Evolutionary conservation across 306 rosid species (phyloP).

Genomic region (Ochetophila trinervis): DNA sequence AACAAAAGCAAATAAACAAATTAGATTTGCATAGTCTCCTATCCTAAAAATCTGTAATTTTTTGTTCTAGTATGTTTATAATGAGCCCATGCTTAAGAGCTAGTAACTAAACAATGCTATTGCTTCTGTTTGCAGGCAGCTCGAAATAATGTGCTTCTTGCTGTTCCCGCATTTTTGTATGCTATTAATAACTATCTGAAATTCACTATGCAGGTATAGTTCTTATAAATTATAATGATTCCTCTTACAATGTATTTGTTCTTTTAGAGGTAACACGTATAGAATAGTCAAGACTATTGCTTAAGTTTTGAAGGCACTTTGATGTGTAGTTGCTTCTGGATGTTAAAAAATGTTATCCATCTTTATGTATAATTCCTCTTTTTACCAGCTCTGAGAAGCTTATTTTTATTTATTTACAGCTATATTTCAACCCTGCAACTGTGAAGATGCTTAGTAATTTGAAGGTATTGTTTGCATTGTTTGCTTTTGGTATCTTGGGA

Average conservation of each 20-base stretch:
- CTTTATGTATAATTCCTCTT: neutral
- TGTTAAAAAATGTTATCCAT: constrained; percentile 9
- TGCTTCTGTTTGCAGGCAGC: constrained; percentile 63
- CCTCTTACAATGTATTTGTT: neutral
- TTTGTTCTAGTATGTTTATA: too few relatives aligned
- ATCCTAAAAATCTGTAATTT: too few relatives aligned
- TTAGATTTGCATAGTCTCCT: too few relatives aligned
- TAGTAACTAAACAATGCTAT: constrained; percentile 15
- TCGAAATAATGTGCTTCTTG: constrained; percentile 86
- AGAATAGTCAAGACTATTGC: neutral
- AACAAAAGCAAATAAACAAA: too few relatives aligned
- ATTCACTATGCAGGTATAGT: constrained; percentile 84
- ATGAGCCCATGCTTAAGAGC: neutral
- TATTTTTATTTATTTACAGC: constrained; percentile 46
- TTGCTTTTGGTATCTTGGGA: constrained; percentile 16
- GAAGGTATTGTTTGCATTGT: constrained; percentile 54
- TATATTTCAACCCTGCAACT: constrained; percentile 89
- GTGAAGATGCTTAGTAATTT: constrained; percentile 97
- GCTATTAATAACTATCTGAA: constrained; percentile 90
- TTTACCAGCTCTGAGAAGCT: constrained; percentile 5
- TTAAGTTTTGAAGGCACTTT: constrained; percentile 4
- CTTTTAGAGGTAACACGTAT: neutral
- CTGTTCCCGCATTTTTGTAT: constrained; percentile 86
- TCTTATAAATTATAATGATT: neutral
- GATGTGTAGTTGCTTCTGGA: constrained; percentile 6